Evolutionary conservation across 768 basidiomycete genomes (phyloP).

Genomic region (Lactifluus subvellereus): DNA sequence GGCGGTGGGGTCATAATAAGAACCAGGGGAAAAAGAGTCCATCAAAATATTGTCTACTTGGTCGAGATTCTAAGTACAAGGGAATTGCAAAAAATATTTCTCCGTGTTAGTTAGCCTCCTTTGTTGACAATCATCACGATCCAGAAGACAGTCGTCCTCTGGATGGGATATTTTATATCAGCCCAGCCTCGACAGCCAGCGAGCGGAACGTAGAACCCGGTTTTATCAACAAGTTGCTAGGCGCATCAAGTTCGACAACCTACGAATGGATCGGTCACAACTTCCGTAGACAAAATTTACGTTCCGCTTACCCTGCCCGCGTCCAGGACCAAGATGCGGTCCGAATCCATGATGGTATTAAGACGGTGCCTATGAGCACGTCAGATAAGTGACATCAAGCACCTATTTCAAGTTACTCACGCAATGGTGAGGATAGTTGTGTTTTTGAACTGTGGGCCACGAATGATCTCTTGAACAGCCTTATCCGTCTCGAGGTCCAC

Average conservation of each 20-base stretch:
- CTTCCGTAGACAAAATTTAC: neutral
- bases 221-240: conserved; percentile 55
- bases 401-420: conserved; percentile 38
- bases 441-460: conserved; percentile 67
- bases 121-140: neutral
- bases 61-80: too few relatives aligned
- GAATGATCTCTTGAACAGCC: conserved; percentile 83
- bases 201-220: conserved; percentile 53
- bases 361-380: conserved; percentile 53
- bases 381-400: conserved; percentile 4
- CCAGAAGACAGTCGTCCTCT: neutral
- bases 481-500: conserved; percentile 88
- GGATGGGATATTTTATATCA: conserved; percentile 26
- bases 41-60: too few relatives aligned
- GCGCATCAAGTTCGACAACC: conserved; percentile 78
- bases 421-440: conserved; percentile 87
- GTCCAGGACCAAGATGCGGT: conserved; percentile 77
- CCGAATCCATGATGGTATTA: conserved; percentile 80
- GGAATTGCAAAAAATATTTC: too few relatives aligned
- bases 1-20: too few relatives aligned
- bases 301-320: conserved; percentile 51
- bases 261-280: conserved; percentile 25
- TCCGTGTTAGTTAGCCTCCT: neutral
- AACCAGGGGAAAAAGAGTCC: too few relatives aligned
- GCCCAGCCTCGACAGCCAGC: conserved; percentile 60